phyloP scores from a whole-genome alignment of 2,329 filamentous ascomycete genomes.

The Emmonsiellopsis sp. region DNA sequence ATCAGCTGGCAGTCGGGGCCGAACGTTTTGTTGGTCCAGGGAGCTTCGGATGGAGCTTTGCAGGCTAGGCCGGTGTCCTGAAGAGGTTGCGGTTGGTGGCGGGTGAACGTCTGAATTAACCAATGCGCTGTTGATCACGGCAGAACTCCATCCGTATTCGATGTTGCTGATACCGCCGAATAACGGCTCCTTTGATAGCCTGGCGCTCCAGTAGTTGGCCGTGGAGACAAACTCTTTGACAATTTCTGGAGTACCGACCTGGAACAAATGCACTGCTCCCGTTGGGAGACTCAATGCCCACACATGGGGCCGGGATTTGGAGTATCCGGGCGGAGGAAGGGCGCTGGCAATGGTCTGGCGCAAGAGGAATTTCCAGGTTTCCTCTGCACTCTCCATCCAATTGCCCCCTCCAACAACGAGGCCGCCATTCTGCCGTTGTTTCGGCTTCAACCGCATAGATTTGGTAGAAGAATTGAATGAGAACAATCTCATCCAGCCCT shows the following conservation, averaged over 20 bases:
- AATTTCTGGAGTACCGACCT: constrained; percentile 90
- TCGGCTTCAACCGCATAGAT: constrained; percentile 51
- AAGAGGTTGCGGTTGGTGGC: constrained; percentile 22
- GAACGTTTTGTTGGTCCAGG: constrained; percentile 55
- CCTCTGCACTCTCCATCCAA: constrained; percentile 95
- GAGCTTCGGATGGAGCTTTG: constrained; percentile 56
- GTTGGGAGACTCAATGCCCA: constrained; percentile 89
- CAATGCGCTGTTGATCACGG: constrained; percentile 66
- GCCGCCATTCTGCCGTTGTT: constrained; percentile 45
- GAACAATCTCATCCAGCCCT: constrained; percentile 88
- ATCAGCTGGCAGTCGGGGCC: constrained; percentile 70
- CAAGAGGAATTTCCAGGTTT: constrained; percentile 75
- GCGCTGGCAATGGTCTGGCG: constrained; percentile 86
- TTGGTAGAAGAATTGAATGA: constrained; percentile 76
- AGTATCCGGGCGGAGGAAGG: constrained; percentile 85
- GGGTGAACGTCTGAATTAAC: constrained; percentile 42
- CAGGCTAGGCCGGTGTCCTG: constrained; percentile 39
- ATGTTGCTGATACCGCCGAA: constrained; percentile 92
- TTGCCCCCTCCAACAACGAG: constrained; percentile 86
- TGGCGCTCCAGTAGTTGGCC: constrained; percentile 95
- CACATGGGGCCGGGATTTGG: constrained; percentile 78
- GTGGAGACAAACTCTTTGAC: constrained; percentile 88
- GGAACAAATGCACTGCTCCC: constrained; percentile 94
- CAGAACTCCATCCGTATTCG: constrained; percentile 93
- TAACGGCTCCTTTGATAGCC: constrained; percentile 85